Evolutionary conservation across 1,284 basidiomycete genomes (phyloP).

Genomic region (Filobasidium uniguttulatum): DNA sequence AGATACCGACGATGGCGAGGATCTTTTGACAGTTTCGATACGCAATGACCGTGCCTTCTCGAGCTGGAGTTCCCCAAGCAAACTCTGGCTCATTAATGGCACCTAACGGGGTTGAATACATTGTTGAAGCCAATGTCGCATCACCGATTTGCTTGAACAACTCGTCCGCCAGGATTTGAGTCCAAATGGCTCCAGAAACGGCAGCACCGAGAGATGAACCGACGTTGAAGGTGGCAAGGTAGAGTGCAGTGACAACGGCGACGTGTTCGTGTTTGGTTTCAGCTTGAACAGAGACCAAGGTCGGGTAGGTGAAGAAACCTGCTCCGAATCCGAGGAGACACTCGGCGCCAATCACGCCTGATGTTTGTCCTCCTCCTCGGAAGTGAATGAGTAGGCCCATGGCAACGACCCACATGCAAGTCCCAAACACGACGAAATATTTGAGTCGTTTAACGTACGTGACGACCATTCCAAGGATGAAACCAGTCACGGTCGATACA

Average conservation of each 20-base stretch:
- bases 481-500: slow-evolving; percentile 31
- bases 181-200: slow-evolving; percentile 39
- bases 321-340: slow-evolving; percentile 36
- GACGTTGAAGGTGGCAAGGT: slow-evolving; percentile 34
- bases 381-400: slow-evolving; percentile 38
- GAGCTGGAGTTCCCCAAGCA: slow-evolving; percentile 30
- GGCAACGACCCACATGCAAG: slow-evolving; percentile 22
- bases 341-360: slow-evolving; percentile 35
- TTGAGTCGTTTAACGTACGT: slow-evolving; percentile 34
- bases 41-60: slow-evolving; percentile 25
- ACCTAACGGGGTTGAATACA: slow-evolving; percentile 29
- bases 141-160: slow-evolving; percentile 23
- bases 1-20: slow-evolving; percentile 31
- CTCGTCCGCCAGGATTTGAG: slow-evolving; percentile 23
- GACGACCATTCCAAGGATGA: slow-evolving; percentile 30
- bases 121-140: slow-evolving; percentile 1
- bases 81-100: slow-evolving; percentile 26
- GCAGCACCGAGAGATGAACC: slow-evolving; percentile 35
- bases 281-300: slow-evolving; percentile 35
- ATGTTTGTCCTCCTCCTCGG: slow-evolving; percentile 32
- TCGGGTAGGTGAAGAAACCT: slow-evolving; percentile 36
- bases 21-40: slow-evolving; percentile 28
- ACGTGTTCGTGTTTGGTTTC: slow-evolving; percentile 34
- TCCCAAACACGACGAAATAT: slow-evolving; percentile 31
- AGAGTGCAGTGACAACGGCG: slow-evolving; percentile 35